A percentile compares a stretch with the other conserved stretches of the same genome.
phyloP scores from a whole-genome alignment of 306 rosid genomes.

The Macrotyloma uniflorum region DNA sequence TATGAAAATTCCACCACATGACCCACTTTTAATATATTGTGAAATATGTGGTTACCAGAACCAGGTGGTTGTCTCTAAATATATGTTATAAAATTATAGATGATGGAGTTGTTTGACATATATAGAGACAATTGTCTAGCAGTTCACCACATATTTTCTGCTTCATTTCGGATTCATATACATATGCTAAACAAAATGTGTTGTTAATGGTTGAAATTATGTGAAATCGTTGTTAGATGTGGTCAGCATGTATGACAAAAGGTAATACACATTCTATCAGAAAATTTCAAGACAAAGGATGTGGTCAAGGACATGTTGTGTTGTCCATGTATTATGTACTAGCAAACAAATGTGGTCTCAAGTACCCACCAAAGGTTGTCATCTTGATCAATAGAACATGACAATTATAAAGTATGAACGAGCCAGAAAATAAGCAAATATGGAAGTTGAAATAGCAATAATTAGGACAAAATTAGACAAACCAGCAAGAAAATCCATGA shows the following conservation, averaged over 20 bases:
- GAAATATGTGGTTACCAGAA: background rate
- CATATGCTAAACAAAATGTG: background rate
- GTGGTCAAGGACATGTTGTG: constrained; percentile 46
- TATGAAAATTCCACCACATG: background rate
- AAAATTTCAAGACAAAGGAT: constrained; percentile 36
- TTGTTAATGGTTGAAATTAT: constrained; percentile 1
- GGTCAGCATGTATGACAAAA: constrained; percentile 30
- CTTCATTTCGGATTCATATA: constrained; percentile 4
- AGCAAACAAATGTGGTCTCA: constrained; percentile 54
- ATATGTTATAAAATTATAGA: background rate
- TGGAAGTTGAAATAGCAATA: constrained; percentile 25
- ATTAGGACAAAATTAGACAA: constrained; percentile 30
- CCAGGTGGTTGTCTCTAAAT: background rate
- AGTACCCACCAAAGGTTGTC: constrained; percentile 32
- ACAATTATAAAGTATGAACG: background rate
- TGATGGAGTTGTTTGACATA: background rate
- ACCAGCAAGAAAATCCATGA: background rate
- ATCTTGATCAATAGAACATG: constrained; percentile 19
- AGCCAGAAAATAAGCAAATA: constrained; percentile 36
- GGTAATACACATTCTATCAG: constrained; percentile 7
- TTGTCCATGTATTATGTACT: constrained; percentile 46
- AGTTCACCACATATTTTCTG: constrained; percentile 5
- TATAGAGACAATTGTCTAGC: background rate
- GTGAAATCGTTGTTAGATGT: constrained; percentile 10
- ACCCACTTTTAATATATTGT: background rate